Evolutionary conservation across 2,329 filamentous ascomycete genomes (phyloP).

Genomic region (Cladosporium sp.): DNA sequence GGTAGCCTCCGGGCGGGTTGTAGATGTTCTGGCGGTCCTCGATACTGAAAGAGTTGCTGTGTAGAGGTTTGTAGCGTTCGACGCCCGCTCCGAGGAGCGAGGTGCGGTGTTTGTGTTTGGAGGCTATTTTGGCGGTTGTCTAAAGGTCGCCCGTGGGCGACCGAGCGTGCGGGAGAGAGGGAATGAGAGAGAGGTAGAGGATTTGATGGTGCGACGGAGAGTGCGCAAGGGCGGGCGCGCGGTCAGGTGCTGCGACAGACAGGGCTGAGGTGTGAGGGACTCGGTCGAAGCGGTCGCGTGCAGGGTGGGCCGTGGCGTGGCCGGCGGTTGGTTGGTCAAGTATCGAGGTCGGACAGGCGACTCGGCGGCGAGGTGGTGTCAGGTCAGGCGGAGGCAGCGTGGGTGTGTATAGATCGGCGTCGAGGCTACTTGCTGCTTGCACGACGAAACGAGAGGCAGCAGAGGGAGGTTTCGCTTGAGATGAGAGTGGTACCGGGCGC

Average conservation of each 20-base stretch:
- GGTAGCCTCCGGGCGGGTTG: conserved; percentile 43
- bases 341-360: background rate
- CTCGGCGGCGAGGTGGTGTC: background rate
- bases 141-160: conserved; percentile 19
- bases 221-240: conserved; percentile 8
- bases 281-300: background rate
- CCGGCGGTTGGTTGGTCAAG: conserved; percentile 1
- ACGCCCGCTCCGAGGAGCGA: conserved; percentile 57
- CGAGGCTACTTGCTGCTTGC: background rate
- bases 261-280: conserved; percentile 13
- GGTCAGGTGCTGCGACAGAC: conserved; percentile 15
- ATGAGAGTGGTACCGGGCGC: background rate
- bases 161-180: background rate
- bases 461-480: background rate
- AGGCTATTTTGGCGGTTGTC: conserved; percentile 34
- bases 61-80: conserved; percentile 47
- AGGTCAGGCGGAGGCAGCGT: background rate
- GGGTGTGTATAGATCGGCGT: background rate
- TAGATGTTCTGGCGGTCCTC: conserved; percentile 25
- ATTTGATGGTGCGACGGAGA: conserved; percentile 10
- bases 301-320: background rate
- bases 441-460: background rate
- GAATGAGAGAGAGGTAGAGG: background rate
- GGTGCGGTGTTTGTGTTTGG: conserved; percentile 56
- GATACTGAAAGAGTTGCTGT: conserved; percentile 40